These are phyloP conservation scores for Pezicula carpinea DNA, from an alignment of 2,329 filamentous ascomycete species.

Conservation along the genomic window DNA sequence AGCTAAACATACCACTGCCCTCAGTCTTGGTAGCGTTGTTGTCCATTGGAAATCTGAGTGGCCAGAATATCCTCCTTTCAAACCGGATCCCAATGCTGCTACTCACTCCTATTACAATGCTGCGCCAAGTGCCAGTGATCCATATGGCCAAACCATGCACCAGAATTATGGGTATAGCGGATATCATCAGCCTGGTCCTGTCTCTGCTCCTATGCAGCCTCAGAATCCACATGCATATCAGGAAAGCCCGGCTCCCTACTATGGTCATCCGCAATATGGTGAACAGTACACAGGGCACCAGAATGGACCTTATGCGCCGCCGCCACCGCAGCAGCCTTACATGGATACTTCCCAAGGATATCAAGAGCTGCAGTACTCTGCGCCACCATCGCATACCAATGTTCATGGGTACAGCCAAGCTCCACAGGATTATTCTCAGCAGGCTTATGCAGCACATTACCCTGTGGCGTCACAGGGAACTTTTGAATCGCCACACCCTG, in stretches of 20 bases:
- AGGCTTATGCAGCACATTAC: constrained; percentile 20
- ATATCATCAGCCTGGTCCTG: constrained; percentile 21
- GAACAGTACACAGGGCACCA: constrained; percentile 28
- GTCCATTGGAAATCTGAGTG: constrained; percentile 79
- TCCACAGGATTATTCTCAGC: constrained; percentile 22
- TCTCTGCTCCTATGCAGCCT: constrained; percentile 13
- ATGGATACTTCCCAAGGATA: constrained; percentile 20
- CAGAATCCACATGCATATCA: constrained; percentile 23
- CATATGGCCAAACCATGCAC: constrained; percentile 28
- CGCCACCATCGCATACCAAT: constrained; percentile 15
- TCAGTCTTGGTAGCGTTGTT: constrained; percentile 67
- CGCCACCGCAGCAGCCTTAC: constrained; percentile 17
- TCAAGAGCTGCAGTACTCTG: constrained; percentile 19
- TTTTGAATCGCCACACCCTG: constrained; percentile 15
- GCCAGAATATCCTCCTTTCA: constrained; percentile 71
- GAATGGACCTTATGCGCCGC: constrained; percentile 24
- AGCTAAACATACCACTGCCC: constrained; percentile 69
- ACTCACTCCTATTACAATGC: constrained; percentile 29
- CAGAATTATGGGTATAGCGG: constrained; percentile 31
- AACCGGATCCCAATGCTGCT: constrained; percentile 45
- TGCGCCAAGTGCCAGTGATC: constrained; percentile 26
- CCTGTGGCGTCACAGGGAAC: constrained; percentile 11
- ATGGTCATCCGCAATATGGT: constrained; percentile 29
- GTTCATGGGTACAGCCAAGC: constrained; percentile 17
- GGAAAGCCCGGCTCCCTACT: constrained; percentile 27